phyloP scores from a whole-genome alignment of 225 moss, liverwort and hornwort genomes.

The Ulota crispa region DNA sequence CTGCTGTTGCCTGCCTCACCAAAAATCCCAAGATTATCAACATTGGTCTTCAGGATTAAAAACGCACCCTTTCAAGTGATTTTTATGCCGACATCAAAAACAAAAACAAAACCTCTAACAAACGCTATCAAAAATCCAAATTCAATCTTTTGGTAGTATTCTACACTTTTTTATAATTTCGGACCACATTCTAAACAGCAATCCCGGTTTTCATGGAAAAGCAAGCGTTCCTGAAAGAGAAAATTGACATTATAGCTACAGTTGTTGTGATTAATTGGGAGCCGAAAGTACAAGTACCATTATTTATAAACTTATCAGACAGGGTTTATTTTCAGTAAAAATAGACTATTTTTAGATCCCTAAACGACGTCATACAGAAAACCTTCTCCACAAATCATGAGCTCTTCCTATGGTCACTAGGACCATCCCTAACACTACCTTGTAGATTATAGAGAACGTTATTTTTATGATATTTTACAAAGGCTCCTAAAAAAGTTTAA shows the following conservation, averaged over 20 bases:
- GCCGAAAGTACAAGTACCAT: neutral
- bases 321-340: neutral
- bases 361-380: too few species aligned
- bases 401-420: too few species aligned
- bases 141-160: neutral
- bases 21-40: neutral
- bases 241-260: neutral
- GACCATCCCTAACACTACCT: too few species aligned
- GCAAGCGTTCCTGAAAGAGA: neutral
- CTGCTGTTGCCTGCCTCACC: constrained; percentile 62
- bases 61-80: neutral
- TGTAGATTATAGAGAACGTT: too few species aligned
- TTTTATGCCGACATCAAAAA: neutral
- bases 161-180: neutral
- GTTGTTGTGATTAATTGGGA: neutral
- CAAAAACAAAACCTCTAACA: neutral
- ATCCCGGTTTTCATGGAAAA: neutral
- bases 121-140: neutral
- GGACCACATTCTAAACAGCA: neutral
- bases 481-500: neutral
- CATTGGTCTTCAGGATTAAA: neutral
- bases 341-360: neutral
- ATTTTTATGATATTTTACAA: neutral
- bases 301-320: neutral
- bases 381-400: neutral